These are phyloP conservation scores for Cystofilobasidium ferigula DNA, from an alignment of 768 basidiomycete genomes.

Conservation along the genomic window DNA sequence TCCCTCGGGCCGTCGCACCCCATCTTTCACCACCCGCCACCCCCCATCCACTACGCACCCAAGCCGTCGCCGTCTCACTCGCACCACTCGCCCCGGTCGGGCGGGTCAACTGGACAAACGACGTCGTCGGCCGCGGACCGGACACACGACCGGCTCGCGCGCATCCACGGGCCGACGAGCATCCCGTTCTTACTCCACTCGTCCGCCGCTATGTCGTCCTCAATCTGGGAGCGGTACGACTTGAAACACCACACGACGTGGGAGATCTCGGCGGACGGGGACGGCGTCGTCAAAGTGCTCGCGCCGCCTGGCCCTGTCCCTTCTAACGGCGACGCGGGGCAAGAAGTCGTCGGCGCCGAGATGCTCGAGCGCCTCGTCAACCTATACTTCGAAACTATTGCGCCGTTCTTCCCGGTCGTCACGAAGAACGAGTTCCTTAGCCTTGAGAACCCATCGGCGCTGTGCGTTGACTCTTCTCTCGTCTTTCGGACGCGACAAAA, in stretches of 20 bases:
- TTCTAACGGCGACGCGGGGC: background rate
- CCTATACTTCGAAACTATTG: constrained; percentile 75
- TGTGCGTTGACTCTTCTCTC: constrained; percentile 36
- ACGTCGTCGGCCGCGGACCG: constrained; percentile 4
- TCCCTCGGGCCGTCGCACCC: background rate
- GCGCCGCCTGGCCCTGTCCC: constrained; percentile 29
- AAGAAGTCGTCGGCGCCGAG: constrained; percentile 40
- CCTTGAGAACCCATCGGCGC: constrained; percentile 56
- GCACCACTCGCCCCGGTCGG: background rate
- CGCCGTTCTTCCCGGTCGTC: constrained; percentile 79
- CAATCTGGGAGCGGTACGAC: constrained; percentile 77
- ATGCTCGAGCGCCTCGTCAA: constrained; percentile 71
- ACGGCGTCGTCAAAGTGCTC: constrained; percentile 59
- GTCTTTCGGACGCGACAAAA: too few species aligned
- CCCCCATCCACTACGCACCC: background rate
- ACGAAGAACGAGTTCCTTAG: constrained; percentile 79
- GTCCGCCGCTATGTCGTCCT: constrained; percentile 69
- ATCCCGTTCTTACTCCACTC: constrained; percentile 80
- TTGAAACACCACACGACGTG: constrained; percentile 76
- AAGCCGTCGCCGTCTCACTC: background rate
- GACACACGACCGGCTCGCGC: background rate
- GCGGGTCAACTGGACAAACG: background rate
- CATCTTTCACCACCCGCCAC: background rate
- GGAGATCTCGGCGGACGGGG: constrained; percentile 66
- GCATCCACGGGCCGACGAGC: constrained; percentile 65